Evolutionary conservation across 2,329 filamentous ascomycete species (phyloP), one percentile per base, ranked within the genome.

Genomic region (Penicillium sp.): DNA sequence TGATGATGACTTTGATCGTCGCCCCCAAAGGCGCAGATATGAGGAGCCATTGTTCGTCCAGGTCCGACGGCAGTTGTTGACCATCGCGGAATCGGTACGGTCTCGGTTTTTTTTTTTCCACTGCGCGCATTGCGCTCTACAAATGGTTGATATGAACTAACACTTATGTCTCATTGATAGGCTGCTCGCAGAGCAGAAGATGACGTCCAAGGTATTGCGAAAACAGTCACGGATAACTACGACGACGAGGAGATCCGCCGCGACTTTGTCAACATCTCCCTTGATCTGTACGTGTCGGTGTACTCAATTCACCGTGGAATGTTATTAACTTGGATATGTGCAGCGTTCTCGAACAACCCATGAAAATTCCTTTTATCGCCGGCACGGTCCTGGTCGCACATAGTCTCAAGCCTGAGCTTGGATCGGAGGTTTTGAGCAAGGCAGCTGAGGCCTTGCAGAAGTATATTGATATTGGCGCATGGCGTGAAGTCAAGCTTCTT

Each of bases 301-400:
- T 49, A n/a, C 23, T 25, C 33, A 53, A 25, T 37, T 46, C 23
- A 41, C 37, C 19, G 46, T 43, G 37, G 23, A 53, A 31, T 54
- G 51, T 17, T 42, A 58, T 50, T 54, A 57, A 45, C 41, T 52
- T 51, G 17, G n/a, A 35, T 33, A 15, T 31, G 42, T 58, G 17
- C 58, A 86, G 84, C 64, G 83, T 89, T 43, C 74, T 91, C 37
- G 94, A 99, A 78, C 94, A 99, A 77, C 94, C 94, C 1, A 88
- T 99, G 75, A 97, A 97, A 81, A 95, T 92, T n/a, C 93, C 94
- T 0, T 97, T 97, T 72, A 84, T 96, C 38, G 92, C 93, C 10
- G 91, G 90, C 21, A 87, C 93, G 15, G 84, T 95, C 43, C 82
- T 96, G 57, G 84, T 91, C 56, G 84, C 88, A 64, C 97, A 97